phyloP scores from a whole-genome alignment of 1,284 basidiomycete species.

The Fomitiporia mediterranea region DNA sequence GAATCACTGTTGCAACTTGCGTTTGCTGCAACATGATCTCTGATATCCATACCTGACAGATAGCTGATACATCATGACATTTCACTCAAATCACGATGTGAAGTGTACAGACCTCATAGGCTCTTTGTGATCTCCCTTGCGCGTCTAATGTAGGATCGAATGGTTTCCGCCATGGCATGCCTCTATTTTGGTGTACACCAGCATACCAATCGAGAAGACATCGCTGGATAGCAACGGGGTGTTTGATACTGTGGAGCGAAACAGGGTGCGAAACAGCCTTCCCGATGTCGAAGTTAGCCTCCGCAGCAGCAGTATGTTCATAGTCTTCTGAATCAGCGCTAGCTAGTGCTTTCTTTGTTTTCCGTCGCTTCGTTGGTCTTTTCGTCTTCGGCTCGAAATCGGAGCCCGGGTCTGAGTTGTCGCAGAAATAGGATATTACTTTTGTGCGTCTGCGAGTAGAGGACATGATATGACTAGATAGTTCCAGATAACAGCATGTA shows the following conservation, averaged over 20 bases:
- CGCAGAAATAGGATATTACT: slow-evolving; percentile 12
- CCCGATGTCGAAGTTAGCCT: too few species aligned
- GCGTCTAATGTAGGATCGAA: slow-evolving; percentile 48
- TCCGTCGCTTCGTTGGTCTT: slow-evolving; percentile 14
- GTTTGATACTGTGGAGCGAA: slow-evolving; percentile 33
- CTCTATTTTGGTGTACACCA: slow-evolving; percentile 53
- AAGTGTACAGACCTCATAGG: slow-evolving; percentile 60
- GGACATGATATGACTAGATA: background rate
- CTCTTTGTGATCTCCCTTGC: slow-evolving; percentile 62
- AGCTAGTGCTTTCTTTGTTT: background rate
- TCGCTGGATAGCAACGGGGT: slow-evolving; percentile 37
- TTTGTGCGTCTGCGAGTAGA: slow-evolving; percentile 13
- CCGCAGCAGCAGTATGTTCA: too few species aligned
- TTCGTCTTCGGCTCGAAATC: slow-evolving; percentile 3
- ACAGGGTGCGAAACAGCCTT: slow-evolving; percentile 27
- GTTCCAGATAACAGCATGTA: too few species aligned
- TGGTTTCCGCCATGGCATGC: slow-evolving; percentile 85
- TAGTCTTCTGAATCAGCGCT: background rate
- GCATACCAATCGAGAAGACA: slow-evolving; percentile 67
- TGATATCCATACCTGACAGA: slow-evolving; percentile 75
- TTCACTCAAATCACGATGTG: slow-evolving; percentile 15
- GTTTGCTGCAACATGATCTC: slow-evolving; percentile 99
- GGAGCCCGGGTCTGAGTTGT: slow-evolving; percentile 11
- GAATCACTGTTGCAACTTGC: slow-evolving; percentile 84
- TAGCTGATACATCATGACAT: slow-evolving; percentile 8